Base-by-base conservation (phyloP, 306 rosid species). In the Pyrus communis region DNA sequence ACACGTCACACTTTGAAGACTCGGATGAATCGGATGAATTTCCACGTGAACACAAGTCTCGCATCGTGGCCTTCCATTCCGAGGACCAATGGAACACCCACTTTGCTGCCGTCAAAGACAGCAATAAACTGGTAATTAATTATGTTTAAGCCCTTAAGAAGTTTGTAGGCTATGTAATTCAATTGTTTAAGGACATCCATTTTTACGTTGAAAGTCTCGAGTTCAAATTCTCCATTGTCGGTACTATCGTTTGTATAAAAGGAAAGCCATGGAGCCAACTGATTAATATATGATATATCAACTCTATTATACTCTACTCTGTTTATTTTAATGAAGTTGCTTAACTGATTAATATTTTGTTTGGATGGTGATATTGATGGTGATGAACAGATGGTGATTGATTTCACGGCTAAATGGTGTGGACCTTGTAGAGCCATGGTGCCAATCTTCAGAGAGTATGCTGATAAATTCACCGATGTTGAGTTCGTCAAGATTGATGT, bases 321-420 rank as follows among this genome's bases (percentile, higher is more conserved):
- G 2, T 51, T 51, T 51, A 51, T 51, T 15, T 51, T 5, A 38
- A 51, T 51, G 18, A 51, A 17, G 55, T 51, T 51, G 55, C 55
- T 51, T 1, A 49, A 49, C 17, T 49, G 55, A 15, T 49, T 49
- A 3, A 0, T 13, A 1, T 15, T 35, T 61, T 35, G 10, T 40
- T 61, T 78, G 33, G 63, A 54, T 21, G 31, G 31, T 61, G 76
- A 69, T 4, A 63, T 40, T 81, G 74, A 69, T 4, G 67, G 49
- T 81, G 28, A 11, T 33, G 31, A 17, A 18, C 35, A 68, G 98
- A 55, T 90, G 88, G 93, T 93, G 83, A 74, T 93, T 42, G 89
- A 93, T 84, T 93, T 93, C 90, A 84, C 90, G 43, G 91, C 98
- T 46, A 73, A 87, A 43, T 93, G 97, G 98, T 93, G 98, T 76